phyloP scores from a whole-genome alignment of 73 alveolate species.

The Blepharisma stoltei region DNA sequence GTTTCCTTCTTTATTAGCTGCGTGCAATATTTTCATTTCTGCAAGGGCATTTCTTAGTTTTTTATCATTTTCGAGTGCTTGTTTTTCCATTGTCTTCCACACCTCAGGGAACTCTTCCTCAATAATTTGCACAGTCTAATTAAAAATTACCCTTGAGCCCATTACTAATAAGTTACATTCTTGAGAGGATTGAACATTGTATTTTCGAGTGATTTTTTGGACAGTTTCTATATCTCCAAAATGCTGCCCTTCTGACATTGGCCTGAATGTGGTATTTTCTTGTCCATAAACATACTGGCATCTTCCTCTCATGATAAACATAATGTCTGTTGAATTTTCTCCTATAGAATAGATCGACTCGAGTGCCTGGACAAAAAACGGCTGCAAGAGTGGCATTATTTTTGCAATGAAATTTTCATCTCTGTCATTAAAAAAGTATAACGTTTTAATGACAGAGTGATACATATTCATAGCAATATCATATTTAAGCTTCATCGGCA shows the following conservation, averaged over 20 bases:
- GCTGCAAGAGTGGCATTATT: neutral
- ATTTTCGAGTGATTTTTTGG: constrained; percentile 7
- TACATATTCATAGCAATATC: constrained; percentile 18
- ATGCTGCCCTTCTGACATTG: neutral
- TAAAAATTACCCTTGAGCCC: neutral
- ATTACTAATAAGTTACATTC: neutral
- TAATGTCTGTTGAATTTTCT: neutral
- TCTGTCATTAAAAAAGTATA: neutral
- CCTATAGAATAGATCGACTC: neutral
- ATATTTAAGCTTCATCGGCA: neutral
- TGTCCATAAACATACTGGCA: neutral
- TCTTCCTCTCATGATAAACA: constrained; percentile 7
- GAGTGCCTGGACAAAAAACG: neutral
- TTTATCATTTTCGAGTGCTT: too few species aligned
- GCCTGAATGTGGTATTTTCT: neutral
- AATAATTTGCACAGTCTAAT: too few species aligned
- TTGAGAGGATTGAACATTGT: neutral
- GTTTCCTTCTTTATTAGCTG: too few species aligned
- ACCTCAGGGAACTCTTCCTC: too few species aligned
- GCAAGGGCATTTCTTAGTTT: too few species aligned
- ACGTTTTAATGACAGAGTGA: neutral
- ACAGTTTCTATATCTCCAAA: neutral
- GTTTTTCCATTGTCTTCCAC: too few species aligned
- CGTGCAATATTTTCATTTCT: too few species aligned
- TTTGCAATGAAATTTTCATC: constrained; percentile 3